Conservation (phyloP, 176 grass and related monocot species). For the Ananas comosus region DNA sequence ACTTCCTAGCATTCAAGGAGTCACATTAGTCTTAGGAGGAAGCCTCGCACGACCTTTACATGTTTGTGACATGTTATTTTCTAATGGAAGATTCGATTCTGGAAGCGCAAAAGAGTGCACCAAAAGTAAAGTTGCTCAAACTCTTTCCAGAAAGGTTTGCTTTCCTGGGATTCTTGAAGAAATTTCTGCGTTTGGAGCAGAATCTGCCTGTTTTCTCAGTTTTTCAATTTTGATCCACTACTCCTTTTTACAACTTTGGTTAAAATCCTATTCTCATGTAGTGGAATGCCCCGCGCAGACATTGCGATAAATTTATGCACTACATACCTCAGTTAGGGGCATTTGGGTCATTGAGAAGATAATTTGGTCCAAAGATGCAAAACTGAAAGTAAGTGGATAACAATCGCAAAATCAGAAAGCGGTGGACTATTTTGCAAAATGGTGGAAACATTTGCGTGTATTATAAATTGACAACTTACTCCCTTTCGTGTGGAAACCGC, state of each 20-base stretch:
- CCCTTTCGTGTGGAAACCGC: background rate
- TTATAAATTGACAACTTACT: background rate
- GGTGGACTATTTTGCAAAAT: background rate
- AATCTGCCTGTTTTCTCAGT: no score
- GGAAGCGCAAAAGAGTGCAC: constrained; percentile 33
- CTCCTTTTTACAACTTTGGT: no score
- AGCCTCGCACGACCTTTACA: constrained; percentile 59
- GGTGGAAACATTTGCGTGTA: background rate
- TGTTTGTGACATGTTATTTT: constrained; percentile 66
- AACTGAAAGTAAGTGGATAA: no score
- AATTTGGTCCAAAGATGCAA: no score
- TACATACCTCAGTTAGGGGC: no score
- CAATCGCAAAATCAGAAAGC: no score
- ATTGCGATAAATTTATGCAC: no score
- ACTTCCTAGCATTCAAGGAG: constrained; percentile 60
- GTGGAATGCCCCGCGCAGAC: no score
- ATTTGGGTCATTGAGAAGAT: no score
- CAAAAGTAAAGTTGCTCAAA: constrained; percentile 66
- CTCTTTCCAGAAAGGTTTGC: constrained; percentile 73
- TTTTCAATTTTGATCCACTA: no score
- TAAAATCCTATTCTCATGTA: no score
- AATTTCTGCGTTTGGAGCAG: no score
- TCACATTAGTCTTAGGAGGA: constrained; percentile 59
- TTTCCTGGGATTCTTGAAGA: background rate
- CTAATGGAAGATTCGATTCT: constrained; percentile 43